Evolutionary conservation across 768 basidiomycete species (phyloP), one percentile per base, ranked within the genome.

Genomic region (Suillus fuscotomentosus): DNA sequence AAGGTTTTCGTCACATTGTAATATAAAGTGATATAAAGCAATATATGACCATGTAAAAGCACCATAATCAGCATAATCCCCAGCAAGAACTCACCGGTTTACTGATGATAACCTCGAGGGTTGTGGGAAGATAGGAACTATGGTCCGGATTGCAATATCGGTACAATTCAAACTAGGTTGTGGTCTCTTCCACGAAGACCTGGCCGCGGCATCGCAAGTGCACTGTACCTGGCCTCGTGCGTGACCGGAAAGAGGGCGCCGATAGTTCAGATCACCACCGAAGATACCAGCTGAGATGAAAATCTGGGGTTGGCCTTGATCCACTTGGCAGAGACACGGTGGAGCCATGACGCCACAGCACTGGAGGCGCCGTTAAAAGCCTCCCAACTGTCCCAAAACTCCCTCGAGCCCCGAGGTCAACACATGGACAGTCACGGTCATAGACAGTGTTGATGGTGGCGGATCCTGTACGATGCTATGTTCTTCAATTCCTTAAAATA

Each of bases 51-150:
- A n/a, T n/a, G n/a, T n/a, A n/a, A n/a, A n/a, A n/a, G n/a, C n/a
- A n/a, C n/a, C n/a, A n/a, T n/a, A n/a, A n/a, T n/a, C n/a, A n/a
- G n/a, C n/a, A n/a, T n/a, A n/a, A n/a, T n/a, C n/a, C n/a, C n/a
- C n/a, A n/a, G n/a, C n/a, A n/a, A n/a, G n/a, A n/a, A n/a, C n/a
- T n/a, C n/a, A n/a, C n/a, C n/a, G n/a, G n/a, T n/a, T n/a, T n/a
- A n/a, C n/a, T n/a, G n/a, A n/a, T n/a, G n/a, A n/a, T 20, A 55
- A 71, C 75, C 75, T 76, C 71, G 76, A 76, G 74, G 71, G 60
- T 34, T 24, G 60, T 53, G 53, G 67, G 62, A 71, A 70, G 66
- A 65, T 65, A 66, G 66, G 60, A 63, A 39, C 17, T n/a, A 31
- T 65, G 66, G 65, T 67, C 57, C 39, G 57, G 57, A 61, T 53